Base-by-base conservation (phyloP, 2,329 filamentous ascomycete species). In the Ophiostoma quercus region DNA sequence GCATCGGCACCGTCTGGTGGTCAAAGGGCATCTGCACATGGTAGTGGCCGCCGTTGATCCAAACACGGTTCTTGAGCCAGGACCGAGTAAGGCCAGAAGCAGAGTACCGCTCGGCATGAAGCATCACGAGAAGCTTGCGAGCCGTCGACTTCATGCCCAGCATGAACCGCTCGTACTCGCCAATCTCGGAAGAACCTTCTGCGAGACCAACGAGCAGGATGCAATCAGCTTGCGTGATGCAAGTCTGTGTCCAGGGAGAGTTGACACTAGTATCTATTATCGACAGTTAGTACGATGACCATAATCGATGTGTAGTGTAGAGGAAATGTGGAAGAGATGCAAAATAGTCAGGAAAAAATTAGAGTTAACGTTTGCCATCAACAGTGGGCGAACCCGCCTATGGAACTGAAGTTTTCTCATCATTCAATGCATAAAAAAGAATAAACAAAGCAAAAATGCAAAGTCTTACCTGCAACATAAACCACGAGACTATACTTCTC, bases 21-120 rank as follows among this genome's bases (percentile, higher is more conserved):
- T 90, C 87, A 78, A 95, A 94, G 0, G 91, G 85, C 95, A 99
- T 98, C 76, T 99, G 95, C 14, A 99, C 91, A 75, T 99, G 95
- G 76, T 96, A 95, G 77, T 99, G 96, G 5, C 94, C 94, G 19
- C 95, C 95, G 74, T 98, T 99, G 79, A 99, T 95, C 95, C 95
- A 99, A 72, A 96, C 89, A 1, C 95, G 90, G 76, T 97, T 97
- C 72, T 90, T 88, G 16, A 99, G 81, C 95, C 95, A 99, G 41
- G 90, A 88, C 68, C 95, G 84, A 0, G 95, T 97, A 47, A 97
- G 79, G 0, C 95, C 95, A 4, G 93, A 89, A 0, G 87, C 84
- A 62, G 92, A 96, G 78, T 94, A 98, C 67, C 94, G 87, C 75
- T 99, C 95, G 0, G 91, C 83, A 77, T 99, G 96, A 2, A 99